Evolutionary conservation across 331 rosid species (phyloP), one percentile per base, ranked within the genome.

Genomic region (Stylosanthes scabra): DNA sequence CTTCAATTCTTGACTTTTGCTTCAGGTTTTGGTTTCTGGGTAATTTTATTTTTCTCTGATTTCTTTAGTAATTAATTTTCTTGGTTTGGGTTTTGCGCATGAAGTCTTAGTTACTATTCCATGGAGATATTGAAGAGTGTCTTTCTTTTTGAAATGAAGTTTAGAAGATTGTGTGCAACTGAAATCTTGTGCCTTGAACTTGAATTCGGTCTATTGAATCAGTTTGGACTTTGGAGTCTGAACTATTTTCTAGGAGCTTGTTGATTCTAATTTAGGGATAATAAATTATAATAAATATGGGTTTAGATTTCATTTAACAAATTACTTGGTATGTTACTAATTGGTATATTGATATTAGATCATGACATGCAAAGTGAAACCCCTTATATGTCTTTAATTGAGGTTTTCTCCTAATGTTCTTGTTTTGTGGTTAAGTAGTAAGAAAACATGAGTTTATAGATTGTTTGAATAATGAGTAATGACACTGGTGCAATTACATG

Each of bases 401-500:
- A 78, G 64, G 72, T 64, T 51, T 57, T 66, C n/a, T 80, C 59
- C 13, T 34, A 2, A 2, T 37, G 27, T 10, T 44, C 10, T 46
- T 68, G 63, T 37, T 66, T 78, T 49, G 8, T 29, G 34, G 51
- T 40, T 70, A 39, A 44, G 63, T 34, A 13, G 20, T 39, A 27
- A 27, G 6, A 45, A 29, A 31, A 54, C 55, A 14, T 68, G 65
- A 44, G 31, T 75, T 75, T 40, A 14, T 59, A 31, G 74, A 31
- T 77, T 61, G 41, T 45, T 61, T 58, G 47, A 13, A 28, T 57
- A 62, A n/a, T 59, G 47, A 13, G 16, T 57, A 62, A n/a, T 51
- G 75, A 73, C 47, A 50, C 31, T 59, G 45, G 65, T 66, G 25
- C 1, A 3, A 59, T 70, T 69, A 55, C 55, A 12, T 74, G 75